phyloP scores from a whole-genome alignment of 148 eudicot species.

The Chenopodium suecicum region DNA sequence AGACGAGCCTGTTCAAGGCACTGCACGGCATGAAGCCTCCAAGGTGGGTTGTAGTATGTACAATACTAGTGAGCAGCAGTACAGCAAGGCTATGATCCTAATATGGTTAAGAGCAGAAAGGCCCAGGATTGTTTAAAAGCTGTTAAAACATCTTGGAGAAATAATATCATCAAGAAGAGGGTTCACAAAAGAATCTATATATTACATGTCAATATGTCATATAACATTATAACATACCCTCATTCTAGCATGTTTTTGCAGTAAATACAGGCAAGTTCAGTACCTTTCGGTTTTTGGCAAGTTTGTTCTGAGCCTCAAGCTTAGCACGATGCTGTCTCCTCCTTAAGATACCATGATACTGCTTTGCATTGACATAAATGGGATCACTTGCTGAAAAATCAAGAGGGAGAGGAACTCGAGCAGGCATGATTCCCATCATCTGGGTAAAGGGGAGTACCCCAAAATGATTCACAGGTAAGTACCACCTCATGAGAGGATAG shows the following conservation, averaged over 20 bases:
- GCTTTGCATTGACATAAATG: constrained; percentile 73
- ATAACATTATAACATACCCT: background rate
- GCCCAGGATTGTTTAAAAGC: background rate
- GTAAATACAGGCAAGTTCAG: background rate
- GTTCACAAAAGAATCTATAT: background rate
- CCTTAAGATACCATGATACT: constrained; percentile 68
- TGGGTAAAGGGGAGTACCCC: constrained; percentile 39
- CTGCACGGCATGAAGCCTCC: background rate
- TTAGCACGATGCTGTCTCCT: constrained; percentile 75
- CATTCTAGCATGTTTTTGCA: background rate
- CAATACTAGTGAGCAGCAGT: background rate
- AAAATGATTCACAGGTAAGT: constrained; percentile 25
- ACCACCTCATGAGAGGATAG: constrained; percentile 27
- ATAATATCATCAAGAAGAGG: background rate
- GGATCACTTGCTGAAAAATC: constrained; percentile 51
- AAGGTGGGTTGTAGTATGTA: background rate
- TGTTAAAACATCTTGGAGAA: background rate
- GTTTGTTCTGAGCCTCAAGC: constrained; percentile 78
- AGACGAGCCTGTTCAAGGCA: background rate
- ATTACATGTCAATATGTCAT: background rate
- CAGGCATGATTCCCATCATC: constrained; percentile 42
- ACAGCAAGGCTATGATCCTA: background rate
- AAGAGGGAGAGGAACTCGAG: constrained; percentile 68
- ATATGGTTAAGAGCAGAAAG: background rate
- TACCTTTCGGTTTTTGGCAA: constrained; percentile 62